Base-by-base conservation (phyloP, 2,329 filamentous ascomycete genomes). In the Aaosphaeria arxii region DNA sequence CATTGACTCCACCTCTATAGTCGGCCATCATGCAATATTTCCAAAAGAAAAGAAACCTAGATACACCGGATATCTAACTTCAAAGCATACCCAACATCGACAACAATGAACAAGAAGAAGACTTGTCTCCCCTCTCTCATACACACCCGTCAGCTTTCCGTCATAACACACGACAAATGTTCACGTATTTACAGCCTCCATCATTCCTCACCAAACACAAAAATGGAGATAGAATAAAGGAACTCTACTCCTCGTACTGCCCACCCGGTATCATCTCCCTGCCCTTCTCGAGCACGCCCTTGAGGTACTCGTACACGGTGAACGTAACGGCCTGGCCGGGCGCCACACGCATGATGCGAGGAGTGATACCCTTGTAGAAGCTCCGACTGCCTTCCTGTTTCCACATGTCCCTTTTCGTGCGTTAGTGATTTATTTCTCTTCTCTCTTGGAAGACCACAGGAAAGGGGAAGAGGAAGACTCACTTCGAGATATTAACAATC, bases 331-430 rank as follows among this genome's bases (percentile, higher is more conserved):
- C 94, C 77, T 99, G 94, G 42, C 94, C 94, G 6, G 94, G 94
- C 29, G 94, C 94, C 46, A 99, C 94, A 65, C 94, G 85, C 91
- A 97, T 97, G 59, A 99, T 88, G 62, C 94, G 84, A 5, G 94
- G 94, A 42, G 94, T 99, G 73, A 99, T 99, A 63, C 94, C 94
- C 81, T 97, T 97, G 80, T 96, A 99, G 75, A 99, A 99, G 42
- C 94, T 94, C 62, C 90, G 86, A 59, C 92, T 79, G 33, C 94
- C 94, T 75, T 99, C 94, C 76, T 95, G 89, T 64, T 87, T 89
- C 72, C 75, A 77, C 75, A 79, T 78, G 39, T 75, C 70, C 43
- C 67, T 73, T 38, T 36, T 9, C n/a, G 7, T 4, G 9, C 3
- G n/a, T 36, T 36, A 36, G 33, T n/a, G n/a, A 9, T 9, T 2